A percentile compares a stretch with the other conserved stretches of the same genome.
These are phyloP conservation scores for Neoboletus magnificus DNA, from an alignment of 768 basidiomycete species.

Conservation along the genomic window DNA sequence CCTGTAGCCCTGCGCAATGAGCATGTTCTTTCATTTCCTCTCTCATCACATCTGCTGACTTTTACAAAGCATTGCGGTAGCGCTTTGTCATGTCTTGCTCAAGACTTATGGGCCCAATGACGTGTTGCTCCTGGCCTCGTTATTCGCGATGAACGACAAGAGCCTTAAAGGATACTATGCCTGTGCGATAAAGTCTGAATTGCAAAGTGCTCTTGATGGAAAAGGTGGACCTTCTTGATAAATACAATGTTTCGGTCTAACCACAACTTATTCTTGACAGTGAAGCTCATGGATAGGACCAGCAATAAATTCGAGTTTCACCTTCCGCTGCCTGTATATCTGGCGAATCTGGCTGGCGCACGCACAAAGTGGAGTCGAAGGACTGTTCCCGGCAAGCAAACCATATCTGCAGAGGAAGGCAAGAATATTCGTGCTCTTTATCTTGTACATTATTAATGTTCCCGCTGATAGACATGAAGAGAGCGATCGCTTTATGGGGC, in stretches of 20 bases:
- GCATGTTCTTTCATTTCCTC: constrained; percentile 2
- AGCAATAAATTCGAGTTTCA: not conserved
- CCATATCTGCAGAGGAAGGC: not conserved
- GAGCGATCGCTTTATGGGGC: not conserved
- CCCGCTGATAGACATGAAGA: not conserved
- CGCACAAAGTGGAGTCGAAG: not conserved
- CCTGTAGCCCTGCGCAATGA: not conserved
- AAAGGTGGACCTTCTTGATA: not conserved
- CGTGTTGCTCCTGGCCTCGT: constrained; percentile 11
- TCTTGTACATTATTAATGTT: not conserved
- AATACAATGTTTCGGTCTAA: not conserved
- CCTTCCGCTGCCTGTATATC: not conserved
- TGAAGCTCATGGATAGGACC: not conserved
- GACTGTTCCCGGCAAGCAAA: not conserved
- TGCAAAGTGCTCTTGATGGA: not conserved
- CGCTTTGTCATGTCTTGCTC: constrained; percentile 10
- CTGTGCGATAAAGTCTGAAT: not conserved
- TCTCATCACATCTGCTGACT: not conserved
- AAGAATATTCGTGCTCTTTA: not conserved
- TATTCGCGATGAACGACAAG: constrained; percentile 2
- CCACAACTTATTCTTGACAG: not conserved
- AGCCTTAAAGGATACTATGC: not conserved
- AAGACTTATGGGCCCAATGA: constrained; percentile 11
- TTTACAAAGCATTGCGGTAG: constrained; percentile 7
- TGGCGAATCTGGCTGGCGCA: not conserved